These are phyloP conservation scores for Pleurotus pulmonarius DNA, from an alignment of 768 basidiomycete species.

Conservation along the genomic window DNA sequence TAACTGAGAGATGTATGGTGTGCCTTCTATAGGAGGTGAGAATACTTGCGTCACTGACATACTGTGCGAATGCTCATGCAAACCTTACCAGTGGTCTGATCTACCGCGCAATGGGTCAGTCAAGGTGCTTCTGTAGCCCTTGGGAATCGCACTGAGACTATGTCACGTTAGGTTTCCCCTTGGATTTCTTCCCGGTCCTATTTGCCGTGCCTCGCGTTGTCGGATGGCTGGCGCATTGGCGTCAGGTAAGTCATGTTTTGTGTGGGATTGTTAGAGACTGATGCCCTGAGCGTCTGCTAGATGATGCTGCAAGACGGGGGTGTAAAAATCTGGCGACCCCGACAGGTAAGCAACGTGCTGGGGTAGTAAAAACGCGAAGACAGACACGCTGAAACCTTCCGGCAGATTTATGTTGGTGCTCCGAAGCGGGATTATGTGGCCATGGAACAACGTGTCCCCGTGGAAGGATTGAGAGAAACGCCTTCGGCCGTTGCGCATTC, in stretches of 20 bases:
- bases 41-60: constrained; percentile 10
- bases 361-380: constrained; percentile 9
- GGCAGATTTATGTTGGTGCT: constrained; percentile 77
- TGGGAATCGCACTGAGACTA: constrained; percentile 13
- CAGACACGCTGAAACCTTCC: neutral
- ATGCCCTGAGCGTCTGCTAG: constrained; percentile 30
- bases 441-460: constrained; percentile 52
- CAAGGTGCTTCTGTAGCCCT: neutral
- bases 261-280: constrained; percentile 1
- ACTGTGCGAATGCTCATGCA: constrained; percentile 7
- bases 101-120: constrained; percentile 85
- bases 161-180: constrained; percentile 66
- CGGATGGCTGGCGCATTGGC: constrained; percentile 93
- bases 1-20: no score
- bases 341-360: constrained; percentile 50
- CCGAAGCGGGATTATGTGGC: constrained; percentile 72
- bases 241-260: constrained; percentile 50
- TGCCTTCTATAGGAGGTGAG: constrained; percentile 48
- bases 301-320: constrained; percentile 90
- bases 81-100: constrained; percentile 64
- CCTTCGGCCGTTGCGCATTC: constrained; percentile 68
- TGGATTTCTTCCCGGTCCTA: constrained; percentile 92
- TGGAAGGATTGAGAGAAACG: constrained; percentile 52
- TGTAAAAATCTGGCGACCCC: constrained; percentile 91
- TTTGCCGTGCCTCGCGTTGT: constrained; percentile 92